Conservation (phyloP, 345 rosid species). For the Hibiscus tridactylites region DNA sequence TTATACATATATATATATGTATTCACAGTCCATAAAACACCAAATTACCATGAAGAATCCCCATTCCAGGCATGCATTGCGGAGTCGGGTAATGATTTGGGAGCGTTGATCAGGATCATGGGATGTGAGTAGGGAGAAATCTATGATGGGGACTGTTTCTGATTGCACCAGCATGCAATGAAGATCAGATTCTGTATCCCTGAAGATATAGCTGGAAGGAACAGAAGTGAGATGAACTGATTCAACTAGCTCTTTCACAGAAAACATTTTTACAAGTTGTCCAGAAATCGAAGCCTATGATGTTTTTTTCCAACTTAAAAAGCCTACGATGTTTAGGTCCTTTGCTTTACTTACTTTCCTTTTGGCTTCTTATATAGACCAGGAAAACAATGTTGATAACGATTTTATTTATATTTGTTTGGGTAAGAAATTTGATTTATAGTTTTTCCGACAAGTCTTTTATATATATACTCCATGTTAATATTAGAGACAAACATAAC, state of each 20-base stretch:
- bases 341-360: background rate
- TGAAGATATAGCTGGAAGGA: conserved; percentile 18
- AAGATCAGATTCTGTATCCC: background rate
- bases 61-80: conserved; percentile 46
- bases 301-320: background rate
- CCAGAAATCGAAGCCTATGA: background rate
- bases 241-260: conserved; percentile 21
- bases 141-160: conserved; percentile 34
- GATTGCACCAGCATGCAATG: background rate
- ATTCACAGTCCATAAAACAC: too few relatives aligned
- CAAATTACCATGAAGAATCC: conserved; percentile 46
- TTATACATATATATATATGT: background rate
- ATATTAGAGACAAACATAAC: too few relatives aligned
- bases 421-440: too few relatives aligned
- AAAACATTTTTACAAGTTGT: conserved; percentile 4
- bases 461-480: too few relatives aligned
- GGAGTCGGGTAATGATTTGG: conserved; percentile 24
- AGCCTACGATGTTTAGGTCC: too few relatives aligned
- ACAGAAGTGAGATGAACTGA: conserved; percentile 13
- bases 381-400: background rate
- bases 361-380: background rate
- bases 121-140: conserved; percentile 32
- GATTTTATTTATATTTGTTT: background rate
- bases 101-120: conserved; percentile 22
- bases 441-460: too few relatives aligned